phyloP scores from a whole-genome alignment of 1,284 basidiomycete genomes.

The Heterobasidion annosum region DNA sequence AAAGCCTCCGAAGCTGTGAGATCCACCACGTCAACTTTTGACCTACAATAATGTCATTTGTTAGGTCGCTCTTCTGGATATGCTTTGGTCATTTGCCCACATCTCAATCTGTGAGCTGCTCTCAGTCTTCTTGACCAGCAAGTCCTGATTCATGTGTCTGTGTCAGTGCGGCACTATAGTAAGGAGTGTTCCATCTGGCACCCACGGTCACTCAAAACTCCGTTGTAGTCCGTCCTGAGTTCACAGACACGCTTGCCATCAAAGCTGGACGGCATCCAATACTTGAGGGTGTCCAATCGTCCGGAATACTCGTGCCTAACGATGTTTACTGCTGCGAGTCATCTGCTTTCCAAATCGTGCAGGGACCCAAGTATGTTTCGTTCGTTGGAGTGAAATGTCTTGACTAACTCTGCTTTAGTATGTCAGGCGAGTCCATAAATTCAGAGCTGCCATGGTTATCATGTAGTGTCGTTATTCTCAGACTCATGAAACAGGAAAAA shows the following conservation, averaged over 20 bases:
- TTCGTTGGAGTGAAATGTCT: neutral
- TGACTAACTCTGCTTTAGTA: conserved; percentile 35
- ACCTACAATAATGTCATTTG: neutral
- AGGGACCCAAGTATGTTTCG: conserved; percentile 72
- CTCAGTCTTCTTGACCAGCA: neutral
- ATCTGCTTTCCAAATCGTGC: conserved; percentile 81
- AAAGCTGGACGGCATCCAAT: conserved; percentile 83
- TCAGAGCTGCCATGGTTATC: neutral
- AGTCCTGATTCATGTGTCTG: neutral
- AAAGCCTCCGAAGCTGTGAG: conserved; percentile 80
- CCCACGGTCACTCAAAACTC: neutral
- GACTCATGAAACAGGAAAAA: conserved; percentile 55
- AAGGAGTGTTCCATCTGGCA: conserved; percentile 3
- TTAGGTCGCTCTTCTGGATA: conserved; percentile 76
- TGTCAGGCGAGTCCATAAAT: conserved; percentile 52
- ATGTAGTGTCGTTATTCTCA: neutral
- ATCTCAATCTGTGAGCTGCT: conserved; percentile 56
- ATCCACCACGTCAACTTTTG: neutral
- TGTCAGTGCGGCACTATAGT: conserved; percentile 68
- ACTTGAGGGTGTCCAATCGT: conserved; percentile 64
- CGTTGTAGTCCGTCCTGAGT: conserved; percentile 78
- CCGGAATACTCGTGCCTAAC: conserved; percentile 72
- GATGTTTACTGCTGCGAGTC: conserved; percentile 80
- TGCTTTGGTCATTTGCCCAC: conserved; percentile 82
- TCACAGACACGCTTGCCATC: conserved; percentile 78